Conservation (phyloP, 129 eudicot genomes). For the Centaurea solstitialis region DNA sequence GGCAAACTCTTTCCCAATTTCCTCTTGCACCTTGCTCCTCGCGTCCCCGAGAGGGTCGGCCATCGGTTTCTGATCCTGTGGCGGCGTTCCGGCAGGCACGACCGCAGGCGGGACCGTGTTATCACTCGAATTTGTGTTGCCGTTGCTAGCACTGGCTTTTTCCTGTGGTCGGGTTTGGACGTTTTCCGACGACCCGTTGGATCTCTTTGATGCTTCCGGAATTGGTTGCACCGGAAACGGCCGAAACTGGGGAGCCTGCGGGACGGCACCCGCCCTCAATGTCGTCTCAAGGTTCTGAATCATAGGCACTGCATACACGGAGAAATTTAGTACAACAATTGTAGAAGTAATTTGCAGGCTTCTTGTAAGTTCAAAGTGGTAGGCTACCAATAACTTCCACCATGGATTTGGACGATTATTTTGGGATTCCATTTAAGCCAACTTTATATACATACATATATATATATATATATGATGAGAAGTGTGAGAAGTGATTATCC, state of each 20-base stretch:
- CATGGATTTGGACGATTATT: too few species aligned
- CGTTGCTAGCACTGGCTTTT: background rate
- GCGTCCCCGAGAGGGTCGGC: slow-evolving; percentile 78
- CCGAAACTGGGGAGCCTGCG: slow-evolving; percentile 85
- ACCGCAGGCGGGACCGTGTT: slow-evolving; percentile 36
- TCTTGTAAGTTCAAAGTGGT: too few species aligned
- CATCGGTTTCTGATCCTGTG: slow-evolving; percentile 22
- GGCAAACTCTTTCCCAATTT: slow-evolving; percentile 69
- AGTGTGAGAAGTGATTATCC: too few species aligned
- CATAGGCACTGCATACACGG: slow-evolving; percentile 79
- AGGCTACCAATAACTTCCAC: too few species aligned
- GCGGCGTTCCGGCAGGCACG: slow-evolving; percentile 31
- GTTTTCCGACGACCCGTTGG: slow-evolving; percentile 20
- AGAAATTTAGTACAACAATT: background rate
- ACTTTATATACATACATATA: too few species aligned
- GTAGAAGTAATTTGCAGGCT: background rate
- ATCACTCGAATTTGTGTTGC: background rate
- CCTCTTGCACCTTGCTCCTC: slow-evolving; percentile 80
- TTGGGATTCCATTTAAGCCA: too few species aligned
- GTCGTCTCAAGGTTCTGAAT: slow-evolving; percentile 86
- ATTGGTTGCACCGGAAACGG: slow-evolving; percentile 39
- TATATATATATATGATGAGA: too few species aligned
- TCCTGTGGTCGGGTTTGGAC: background rate
- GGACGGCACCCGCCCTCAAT: slow-evolving; percentile 77
- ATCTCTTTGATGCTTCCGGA: slow-evolving; percentile 20